Percentiles rank a stretch among this genome's conserved stretches.
Evolutionary conservation across 2,329 filamentous ascomycete genomes (phyloP).

Genomic region (Ophiognomonia clavigignenti-juglandacearum): DNA sequence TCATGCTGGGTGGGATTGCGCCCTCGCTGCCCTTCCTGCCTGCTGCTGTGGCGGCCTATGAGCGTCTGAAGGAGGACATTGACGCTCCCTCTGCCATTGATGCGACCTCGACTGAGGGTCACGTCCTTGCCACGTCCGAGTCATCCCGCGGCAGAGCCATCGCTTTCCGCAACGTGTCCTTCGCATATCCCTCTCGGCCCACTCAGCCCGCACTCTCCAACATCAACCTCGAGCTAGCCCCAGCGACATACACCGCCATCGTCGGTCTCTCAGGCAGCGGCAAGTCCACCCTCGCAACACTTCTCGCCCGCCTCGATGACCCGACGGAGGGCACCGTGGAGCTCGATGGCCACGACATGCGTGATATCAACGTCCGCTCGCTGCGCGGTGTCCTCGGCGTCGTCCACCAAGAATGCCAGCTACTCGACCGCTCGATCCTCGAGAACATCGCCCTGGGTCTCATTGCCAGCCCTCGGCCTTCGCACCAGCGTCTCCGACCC

Average conservation of each 20-base stretch:
- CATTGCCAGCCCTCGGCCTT: conserved; percentile 36
- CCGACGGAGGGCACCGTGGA: conserved; percentile 42
- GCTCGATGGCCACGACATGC: conserved; percentile 44
- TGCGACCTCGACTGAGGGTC: too few relatives aligned
- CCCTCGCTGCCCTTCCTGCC: conserved; percentile 59
- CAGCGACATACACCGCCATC: conserved; percentile 47
- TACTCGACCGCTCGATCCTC: conserved; percentile 41
- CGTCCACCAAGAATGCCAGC: conserved; percentile 41
- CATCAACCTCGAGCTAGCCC: conserved; percentile 30
- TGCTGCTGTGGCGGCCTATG: conserved; percentile 52
- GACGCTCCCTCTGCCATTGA: conserved; percentile 44
- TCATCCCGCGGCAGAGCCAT: too few relatives aligned
- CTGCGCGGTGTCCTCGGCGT: conserved; percentile 37
- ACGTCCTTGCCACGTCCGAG: too few relatives aligned
- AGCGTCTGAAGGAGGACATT: conserved; percentile 55
- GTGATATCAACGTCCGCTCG: conserved; percentile 39
- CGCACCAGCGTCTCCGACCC: conserved; percentile 35
- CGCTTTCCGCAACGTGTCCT: conserved; percentile 36
- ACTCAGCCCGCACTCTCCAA: conserved; percentile 36
- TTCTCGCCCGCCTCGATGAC: conserved; percentile 52
- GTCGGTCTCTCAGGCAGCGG: conserved; percentile 55
- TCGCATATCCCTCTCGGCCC: conserved; percentile 39
- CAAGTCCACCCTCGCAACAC: conserved; percentile 45
- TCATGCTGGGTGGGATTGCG: conserved; percentile 58
- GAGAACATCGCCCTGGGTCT: conserved; percentile 48